Base-by-base conservation (phyloP, 805 yeast species). In the Candida ipomoeae region DNA sequence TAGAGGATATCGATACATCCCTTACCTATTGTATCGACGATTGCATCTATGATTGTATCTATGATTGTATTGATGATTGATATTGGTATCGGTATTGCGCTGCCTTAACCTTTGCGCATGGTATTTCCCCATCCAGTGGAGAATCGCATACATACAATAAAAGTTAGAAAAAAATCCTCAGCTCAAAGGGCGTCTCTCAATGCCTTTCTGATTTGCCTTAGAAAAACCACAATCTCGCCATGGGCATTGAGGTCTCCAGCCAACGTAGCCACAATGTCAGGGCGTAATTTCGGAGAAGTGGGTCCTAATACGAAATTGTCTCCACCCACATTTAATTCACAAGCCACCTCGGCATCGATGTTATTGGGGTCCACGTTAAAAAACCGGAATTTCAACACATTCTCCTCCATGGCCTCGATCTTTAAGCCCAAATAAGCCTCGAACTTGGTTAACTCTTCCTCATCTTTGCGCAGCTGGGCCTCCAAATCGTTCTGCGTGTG, bases 361-460 rank as follows among this genome's bases (percentile, higher is more conserved):
- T 80, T 66, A 33, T 67, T 62, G 15, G 76, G 68, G 53, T 78
- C 80, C 15, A 83, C 67, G 44, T 78, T 77, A 1, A 62, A 62
- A 58, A 83, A 84, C 2, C 69, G 65, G 57, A 84, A 80, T 50
- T 64, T 66, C 40, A 84, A 60, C 33, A 73, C 55, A 48, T 77
- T 80, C 6, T 73, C 75, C 17, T 67, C 64, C 1, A 79, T 63
- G 3, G 82, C 82, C 48, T 78, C 81, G 17, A 84, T 74, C 34
- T 68, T 67, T 49, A 84, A 60, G 1, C 89, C 89, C 40, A 83
- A 65, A 44, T 80, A 66, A 36, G 69, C 63, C 53, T 84, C 87
- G 64, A 76, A 81, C 38, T 75, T 69, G 15, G 66, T 49, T 38
- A 81, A 67, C 59, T 84, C 88, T 0, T 82, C 81, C 14, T 68